These are phyloP conservation scores for Rasamsonia emersonii DNA, from an alignment of 2,329 filamentous ascomycete genomes.

Conservation along the genomic window DNA sequence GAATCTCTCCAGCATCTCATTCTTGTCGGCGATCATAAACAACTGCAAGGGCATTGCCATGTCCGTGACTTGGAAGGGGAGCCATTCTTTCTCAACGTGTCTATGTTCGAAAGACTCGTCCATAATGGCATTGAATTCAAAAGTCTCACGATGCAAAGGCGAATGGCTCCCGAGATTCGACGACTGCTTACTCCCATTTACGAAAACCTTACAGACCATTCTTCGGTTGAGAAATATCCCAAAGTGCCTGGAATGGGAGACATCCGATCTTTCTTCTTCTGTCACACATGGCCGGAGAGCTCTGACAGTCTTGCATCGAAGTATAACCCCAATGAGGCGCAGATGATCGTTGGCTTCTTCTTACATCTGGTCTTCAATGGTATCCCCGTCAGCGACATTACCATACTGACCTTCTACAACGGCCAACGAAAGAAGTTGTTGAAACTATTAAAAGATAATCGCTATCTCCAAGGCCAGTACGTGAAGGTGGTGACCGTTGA, in stretches of 20 bases:
- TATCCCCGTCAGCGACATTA: constrained; percentile 53
- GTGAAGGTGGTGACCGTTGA: constrained; percentile 72
- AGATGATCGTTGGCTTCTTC: constrained; percentile 66
- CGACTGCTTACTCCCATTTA: constrained; percentile 56
- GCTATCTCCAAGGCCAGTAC: constrained; percentile 35
- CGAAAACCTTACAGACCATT: constrained; percentile 48
- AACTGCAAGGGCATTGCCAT: constrained; percentile 61
- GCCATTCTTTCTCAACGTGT: constrained; percentile 62
- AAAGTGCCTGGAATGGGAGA: constrained; percentile 56
- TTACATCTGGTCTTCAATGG: constrained; percentile 65
- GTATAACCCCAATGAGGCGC: constrained; percentile 62
- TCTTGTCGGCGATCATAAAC: constrained; percentile 71
- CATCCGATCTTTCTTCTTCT: constrained; percentile 53
- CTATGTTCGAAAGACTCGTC: constrained; percentile 74
- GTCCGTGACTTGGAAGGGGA: constrained; percentile 49
- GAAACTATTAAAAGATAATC: constrained; percentile 33
- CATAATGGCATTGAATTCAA: constrained; percentile 54
- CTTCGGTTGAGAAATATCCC: constrained; percentile 45
- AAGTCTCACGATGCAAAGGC: constrained; percentile 59
- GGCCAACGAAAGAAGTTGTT: constrained; percentile 65
- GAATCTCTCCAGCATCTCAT: constrained; percentile 57
- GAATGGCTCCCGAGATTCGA: constrained; percentile 63
- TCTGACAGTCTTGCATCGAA: constrained; percentile 57
- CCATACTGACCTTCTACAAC: constrained; percentile 79
- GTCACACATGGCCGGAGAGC: constrained; percentile 57